These are phyloP conservation scores for Hirsutella minnesotensis DNA, from an alignment of 2,329 filamentous ascomycete genomes.

Conservation along the genomic window DNA sequence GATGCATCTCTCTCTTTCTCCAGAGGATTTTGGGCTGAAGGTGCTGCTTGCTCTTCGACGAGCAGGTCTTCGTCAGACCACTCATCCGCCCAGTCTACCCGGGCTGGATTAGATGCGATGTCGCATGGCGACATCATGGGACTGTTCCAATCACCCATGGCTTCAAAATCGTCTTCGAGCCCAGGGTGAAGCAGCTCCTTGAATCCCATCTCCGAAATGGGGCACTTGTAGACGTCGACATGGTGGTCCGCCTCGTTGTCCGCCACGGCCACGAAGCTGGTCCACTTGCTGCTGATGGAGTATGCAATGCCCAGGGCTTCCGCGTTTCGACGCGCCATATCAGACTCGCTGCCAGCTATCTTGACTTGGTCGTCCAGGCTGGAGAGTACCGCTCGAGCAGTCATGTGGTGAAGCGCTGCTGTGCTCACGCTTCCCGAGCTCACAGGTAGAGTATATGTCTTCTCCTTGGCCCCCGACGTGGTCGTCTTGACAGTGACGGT, in stretches of 20 bases:
- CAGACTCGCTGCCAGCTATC: neutral
- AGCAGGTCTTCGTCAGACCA: no score
- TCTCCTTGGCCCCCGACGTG: neutral
- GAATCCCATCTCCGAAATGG: neutral
- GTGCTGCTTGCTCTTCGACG: no score
- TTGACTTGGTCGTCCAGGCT: neutral
- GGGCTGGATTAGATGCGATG: no score
- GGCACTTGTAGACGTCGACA: neutral
- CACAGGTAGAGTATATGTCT: neutral
- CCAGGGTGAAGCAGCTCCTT: neutral
- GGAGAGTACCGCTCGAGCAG: neutral
- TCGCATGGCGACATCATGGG: no score
- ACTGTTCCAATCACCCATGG: no score
- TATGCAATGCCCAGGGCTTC: neutral
- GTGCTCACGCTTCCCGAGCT: neutral
- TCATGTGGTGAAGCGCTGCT: neutral
- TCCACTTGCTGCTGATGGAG: slow-evolving; percentile 1
- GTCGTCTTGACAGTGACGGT: neutral
- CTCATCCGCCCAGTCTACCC: no score
- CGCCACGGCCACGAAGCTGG: neutral
- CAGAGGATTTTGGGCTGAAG: no score
- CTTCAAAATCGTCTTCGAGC: neutral
- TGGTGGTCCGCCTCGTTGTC: neutral
- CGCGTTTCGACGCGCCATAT: neutral
- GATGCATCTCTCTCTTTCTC: no score